phyloP scores from a whole-genome alignment of 1,284 basidiomycete species.

The Coniophora puteana region DNA sequence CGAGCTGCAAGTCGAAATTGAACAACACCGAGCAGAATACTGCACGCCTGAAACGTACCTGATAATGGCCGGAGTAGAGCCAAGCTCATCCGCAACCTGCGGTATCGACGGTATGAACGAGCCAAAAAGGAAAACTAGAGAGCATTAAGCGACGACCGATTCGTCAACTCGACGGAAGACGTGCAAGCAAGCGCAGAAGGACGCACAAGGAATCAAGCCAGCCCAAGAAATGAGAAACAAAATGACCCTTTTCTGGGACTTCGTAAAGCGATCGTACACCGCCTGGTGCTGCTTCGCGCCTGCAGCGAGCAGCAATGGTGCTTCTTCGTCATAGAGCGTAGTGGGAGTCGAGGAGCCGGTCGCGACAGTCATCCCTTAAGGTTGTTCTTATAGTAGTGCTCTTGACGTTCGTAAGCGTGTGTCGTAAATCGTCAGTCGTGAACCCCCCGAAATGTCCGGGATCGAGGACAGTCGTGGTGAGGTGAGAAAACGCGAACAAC shows the following conservation, averaged over 20 bases:
- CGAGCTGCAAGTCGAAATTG: conserved; percentile 14
- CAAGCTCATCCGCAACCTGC: conserved; percentile 57
- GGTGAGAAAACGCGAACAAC: too few species aligned
- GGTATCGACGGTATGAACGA: conserved; percentile 52
- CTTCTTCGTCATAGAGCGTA: too few species aligned
- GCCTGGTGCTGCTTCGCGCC: too few species aligned
- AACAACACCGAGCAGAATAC: conserved; percentile 12
- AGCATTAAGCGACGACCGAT: background rate
- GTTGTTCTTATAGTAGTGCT: too few species aligned
- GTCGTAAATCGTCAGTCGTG: too few species aligned
- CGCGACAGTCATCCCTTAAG: too few species aligned
- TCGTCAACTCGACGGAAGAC: conserved; percentile 27
- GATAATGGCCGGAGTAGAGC: conserved; percentile 50
- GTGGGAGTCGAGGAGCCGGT: too few species aligned
- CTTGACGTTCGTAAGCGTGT: too few species aligned
- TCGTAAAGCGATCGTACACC: conserved; percentile 10
- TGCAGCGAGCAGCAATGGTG: too few species aligned
- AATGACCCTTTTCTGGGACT: conserved; percentile 8
- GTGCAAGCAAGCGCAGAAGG: conserved; percentile 8
- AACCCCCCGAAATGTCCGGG: too few species aligned
- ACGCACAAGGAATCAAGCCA: conserved; percentile 10
- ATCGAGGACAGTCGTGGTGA: too few species aligned
- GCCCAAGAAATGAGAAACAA: conserved; percentile 7
- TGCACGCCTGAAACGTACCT: conserved; percentile 42
- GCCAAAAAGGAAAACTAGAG: background rate